These are phyloP conservation scores for Psilocybe subaeruginosa DNA, from an alignment of 768 basidiomycete species.

Conservation along the genomic window DNA sequence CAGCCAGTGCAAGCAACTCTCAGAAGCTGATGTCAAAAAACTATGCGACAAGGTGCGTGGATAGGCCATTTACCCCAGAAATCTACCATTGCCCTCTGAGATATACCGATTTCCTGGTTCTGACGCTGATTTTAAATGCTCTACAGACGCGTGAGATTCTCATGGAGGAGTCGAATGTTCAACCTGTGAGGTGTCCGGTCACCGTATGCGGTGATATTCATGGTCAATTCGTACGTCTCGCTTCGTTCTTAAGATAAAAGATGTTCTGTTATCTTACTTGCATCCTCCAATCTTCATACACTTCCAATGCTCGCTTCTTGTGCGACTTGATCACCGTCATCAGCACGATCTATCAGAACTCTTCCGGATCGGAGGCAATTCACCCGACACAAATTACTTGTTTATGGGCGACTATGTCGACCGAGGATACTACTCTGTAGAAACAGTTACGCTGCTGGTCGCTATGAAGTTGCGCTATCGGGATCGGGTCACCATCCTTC, in stretches of 20 bases:
- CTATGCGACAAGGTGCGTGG: conserved; percentile 95
- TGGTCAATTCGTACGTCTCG: conserved; percentile 91
- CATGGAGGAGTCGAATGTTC: conserved; percentile 99
- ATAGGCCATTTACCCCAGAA: conserved; percentile 22
- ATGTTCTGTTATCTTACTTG: conserved; percentile 7
- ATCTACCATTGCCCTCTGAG: conserved; percentile 13
- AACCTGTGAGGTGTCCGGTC: conserved; percentile 97
- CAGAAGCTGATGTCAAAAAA: conserved; percentile 94
- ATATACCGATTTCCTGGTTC: conserved; percentile 5
- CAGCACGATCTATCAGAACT: conserved; percentile 99
- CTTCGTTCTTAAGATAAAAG: conserved; percentile 18
- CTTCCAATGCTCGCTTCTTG: conserved; percentile 8
- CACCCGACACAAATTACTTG: conserved; percentile 98
- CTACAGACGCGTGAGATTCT: conserved; percentile 93
- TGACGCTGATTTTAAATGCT: conserved; percentile 17
- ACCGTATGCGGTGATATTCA: conserved; percentile 99
- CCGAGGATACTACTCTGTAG: conserved; percentile 98
- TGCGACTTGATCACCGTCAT: conserved; percentile 13
- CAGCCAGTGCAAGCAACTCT: conserved; percentile 94
- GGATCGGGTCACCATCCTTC: conserved; percentile 95
- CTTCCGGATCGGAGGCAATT: conserved; percentile 98
- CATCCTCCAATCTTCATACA: neutral
- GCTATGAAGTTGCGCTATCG: conserved; percentile 98
- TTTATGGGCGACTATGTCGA: conserved; percentile 99
- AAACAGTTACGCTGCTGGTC: conserved; percentile 96